Base-by-base conservation (phyloP, 345 rosid species). In the Arabis hirsuta region DNA sequence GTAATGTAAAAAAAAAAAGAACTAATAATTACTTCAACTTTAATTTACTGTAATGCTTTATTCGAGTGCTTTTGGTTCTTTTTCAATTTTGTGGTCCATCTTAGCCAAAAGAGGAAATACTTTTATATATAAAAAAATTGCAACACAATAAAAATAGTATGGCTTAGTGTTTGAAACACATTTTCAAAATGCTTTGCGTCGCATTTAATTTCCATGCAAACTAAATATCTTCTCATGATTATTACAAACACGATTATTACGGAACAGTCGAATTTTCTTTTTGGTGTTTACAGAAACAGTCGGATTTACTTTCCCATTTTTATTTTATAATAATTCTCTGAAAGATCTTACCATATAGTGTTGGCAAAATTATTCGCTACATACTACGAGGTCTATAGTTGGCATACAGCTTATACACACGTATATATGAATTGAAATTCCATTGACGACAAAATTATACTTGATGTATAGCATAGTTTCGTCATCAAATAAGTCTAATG, bases 31-130 rank as follows among this genome's bases (percentile, higher is more conserved):
- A 70, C 62, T 58, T 42, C 16, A 47, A 32, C 80, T 77, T 71
- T 77, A 76, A 71, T 65, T 64, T 70, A 77, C 80, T 77, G 80
- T 77, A 52, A 58, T 58, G 48, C 80, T 65, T 65, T 71, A 57
- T 56, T 64, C 67, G 72, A 76, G 76, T 76, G 76, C 62, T 26
- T 26, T 63, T 58, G 52, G 52, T 42, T 76, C 34, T 24, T 64
- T 76, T 48, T 48, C 65, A 64, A 22, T 42, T 70, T 41, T 16
- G 67, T 65, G 80, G 72, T 56, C 62, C 76, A 63, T 57, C 12
- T 57, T 70, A 39, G 19, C 80, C 62, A 77, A 77, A 77, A 71
- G 80, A 77, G 80, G 68, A 65, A 77, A 77, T 65, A 58, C 76
- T 77, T 63, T 71, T 65, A 29, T 55, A 50, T 58, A 50, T 43